phyloP scores from a whole-genome alignment of 1,139 yeast species.

The Yamadazyma diospyri region DNA sequence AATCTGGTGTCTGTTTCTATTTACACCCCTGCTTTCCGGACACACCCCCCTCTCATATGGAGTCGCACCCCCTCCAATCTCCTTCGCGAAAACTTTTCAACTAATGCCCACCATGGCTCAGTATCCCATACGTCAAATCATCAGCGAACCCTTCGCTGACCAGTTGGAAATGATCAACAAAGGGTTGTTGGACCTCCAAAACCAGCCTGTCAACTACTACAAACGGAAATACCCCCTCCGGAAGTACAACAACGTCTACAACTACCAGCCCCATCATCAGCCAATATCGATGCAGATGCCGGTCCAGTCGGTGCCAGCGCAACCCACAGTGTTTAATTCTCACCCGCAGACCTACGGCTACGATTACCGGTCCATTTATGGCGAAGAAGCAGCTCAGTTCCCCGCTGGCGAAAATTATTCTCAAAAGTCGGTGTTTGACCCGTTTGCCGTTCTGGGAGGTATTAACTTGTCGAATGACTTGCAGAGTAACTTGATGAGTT shows the following conservation, averaged over 20 bases:
- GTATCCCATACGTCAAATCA: constrained; percentile 26
- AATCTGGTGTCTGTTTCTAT: too few relatives aligned
- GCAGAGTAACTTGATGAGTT: constrained; percentile 3
- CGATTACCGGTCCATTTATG: constrained; percentile 2
- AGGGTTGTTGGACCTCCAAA: constrained; percentile 27
- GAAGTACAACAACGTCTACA: not conserved
- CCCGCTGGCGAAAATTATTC: not conserved
- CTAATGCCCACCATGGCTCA: too few relatives aligned
- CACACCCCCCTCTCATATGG: too few relatives aligned
- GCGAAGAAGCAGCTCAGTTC: not conserved
- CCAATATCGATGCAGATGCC: not conserved
- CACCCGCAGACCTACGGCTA: not conserved
- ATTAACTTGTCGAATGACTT: constrained; percentile 1
- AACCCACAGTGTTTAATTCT: not conserved
- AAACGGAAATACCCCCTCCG: constrained; percentile 5
- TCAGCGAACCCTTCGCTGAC: constrained; percentile 28
- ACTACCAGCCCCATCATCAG: not conserved
- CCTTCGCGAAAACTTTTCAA: constrained; percentile 1
- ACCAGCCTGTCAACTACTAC: constrained; percentile 24
- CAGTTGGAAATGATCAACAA: constrained; percentile 33
- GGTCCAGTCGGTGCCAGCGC: not conserved
- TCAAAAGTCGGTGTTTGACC: constrained; percentile 5
- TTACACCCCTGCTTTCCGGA: too few relatives aligned
- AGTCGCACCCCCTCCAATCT: too few relatives aligned
- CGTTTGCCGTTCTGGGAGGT: constrained; percentile 5